Conservation (phyloP, 768 basidiomycete species). For the Lepiota venenata region DNA sequence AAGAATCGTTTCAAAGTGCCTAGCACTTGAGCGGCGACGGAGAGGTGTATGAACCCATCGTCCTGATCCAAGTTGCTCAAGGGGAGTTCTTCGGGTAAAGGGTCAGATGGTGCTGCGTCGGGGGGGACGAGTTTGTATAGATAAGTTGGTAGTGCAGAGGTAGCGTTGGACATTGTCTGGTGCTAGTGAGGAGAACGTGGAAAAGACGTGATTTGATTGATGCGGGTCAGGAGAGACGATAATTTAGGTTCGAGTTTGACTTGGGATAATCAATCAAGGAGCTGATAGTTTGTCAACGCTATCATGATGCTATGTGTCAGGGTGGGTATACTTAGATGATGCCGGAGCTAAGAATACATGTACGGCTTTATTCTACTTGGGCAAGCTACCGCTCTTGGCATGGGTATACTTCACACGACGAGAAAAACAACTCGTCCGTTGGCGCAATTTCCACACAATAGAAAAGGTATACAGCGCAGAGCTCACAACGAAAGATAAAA, state of each 20-base stretch:
- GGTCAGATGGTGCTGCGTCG: constrained; percentile 34
- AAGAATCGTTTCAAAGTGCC: constrained; percentile 48
- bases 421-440: constrained; percentile 21
- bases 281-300: no score
- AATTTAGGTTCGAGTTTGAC: no score
- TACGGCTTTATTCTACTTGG: not conserved
- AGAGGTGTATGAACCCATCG: constrained; percentile 54
- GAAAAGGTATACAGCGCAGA: constrained; percentile 46
- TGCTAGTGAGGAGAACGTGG: not conserved
- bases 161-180: not conserved
- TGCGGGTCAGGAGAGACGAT: no score
- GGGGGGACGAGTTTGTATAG: constrained; percentile 59
- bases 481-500: constrained; percentile 34
- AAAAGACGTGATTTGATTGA: no score
- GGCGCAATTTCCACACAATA: constrained; percentile 44
- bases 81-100: constrained; percentile 43
- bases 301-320: no score
- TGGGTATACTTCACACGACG: constrained; percentile 16
- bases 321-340: no score
- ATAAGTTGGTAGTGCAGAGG: constrained; percentile 39
- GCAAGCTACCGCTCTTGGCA: no score
- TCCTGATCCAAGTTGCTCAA: constrained; percentile 44
- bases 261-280: no score
- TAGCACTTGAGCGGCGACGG: constrained; percentile 46
- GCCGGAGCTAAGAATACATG: no score